These are phyloP conservation scores for Arxiozyma slooffiae DNA, from an alignment of 1,139 yeast species.

Conservation along the genomic window DNA sequence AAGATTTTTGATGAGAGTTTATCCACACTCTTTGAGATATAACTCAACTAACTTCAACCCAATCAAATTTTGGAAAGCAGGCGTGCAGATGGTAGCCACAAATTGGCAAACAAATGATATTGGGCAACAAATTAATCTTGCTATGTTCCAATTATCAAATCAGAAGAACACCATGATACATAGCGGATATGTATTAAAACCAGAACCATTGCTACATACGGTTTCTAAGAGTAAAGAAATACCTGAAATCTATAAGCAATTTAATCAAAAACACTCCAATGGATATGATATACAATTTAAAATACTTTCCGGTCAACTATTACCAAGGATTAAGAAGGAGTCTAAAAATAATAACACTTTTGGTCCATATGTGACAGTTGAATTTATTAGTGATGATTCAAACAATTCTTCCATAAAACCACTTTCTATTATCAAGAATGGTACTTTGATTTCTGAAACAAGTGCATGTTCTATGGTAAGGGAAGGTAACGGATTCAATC, in stretches of 20 bases:
- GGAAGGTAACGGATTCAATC: slow-evolving; percentile 68
- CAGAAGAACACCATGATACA: slow-evolving; percentile 26
- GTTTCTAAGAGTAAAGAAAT: slow-evolving; percentile 23
- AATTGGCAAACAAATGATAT: slow-evolving; percentile 92
- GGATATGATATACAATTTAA: slow-evolving; percentile 32
- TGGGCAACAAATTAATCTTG: slow-evolving; percentile 85
- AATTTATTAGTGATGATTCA: slow-evolving; percentile 20
- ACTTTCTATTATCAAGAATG: slow-evolving; percentile 29
- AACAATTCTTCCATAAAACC: slow-evolving; percentile 17
- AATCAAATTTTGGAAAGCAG: slow-evolving; percentile 66
- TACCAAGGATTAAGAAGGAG: slow-evolving; percentile 54
- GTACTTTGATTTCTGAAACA: slow-evolving; percentile 8
- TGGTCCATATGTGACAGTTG: slow-evolving; percentile 23
- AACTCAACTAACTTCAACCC: slow-evolving; percentile 78
- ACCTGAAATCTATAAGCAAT: slow-evolving; percentile 15
- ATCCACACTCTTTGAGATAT: slow-evolving; percentile 73
- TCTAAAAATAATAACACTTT: slow-evolving; percentile 23
- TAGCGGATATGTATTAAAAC: slow-evolving; percentile 74
- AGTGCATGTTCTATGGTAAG: slow-evolving; percentile 23
- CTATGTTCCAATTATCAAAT: slow-evolving; percentile 56
- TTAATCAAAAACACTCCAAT: slow-evolving; percentile 13
- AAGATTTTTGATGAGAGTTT: slow-evolving; percentile 66
- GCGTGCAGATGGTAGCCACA: slow-evolving; percentile 90
- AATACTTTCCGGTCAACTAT: slow-evolving; percentile 75
- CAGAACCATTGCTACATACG: slow-evolving; percentile 32